Evolutionary conservation across 225 moss, liverwort and hornwort genomes (phyloP).

Genomic region (Marchantia paleacea): DNA sequence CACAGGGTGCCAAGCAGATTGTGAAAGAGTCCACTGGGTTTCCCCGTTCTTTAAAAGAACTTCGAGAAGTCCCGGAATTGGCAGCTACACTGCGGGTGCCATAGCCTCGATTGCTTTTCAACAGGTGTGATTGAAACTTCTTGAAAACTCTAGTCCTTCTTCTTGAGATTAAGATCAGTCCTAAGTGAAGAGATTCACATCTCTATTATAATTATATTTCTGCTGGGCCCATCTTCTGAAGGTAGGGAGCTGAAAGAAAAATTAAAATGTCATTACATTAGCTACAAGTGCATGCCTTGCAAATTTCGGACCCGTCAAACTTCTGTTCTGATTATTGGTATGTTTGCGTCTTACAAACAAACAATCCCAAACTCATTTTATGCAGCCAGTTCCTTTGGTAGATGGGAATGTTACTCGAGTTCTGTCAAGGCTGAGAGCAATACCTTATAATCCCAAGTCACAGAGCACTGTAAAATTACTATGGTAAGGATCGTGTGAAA

Average conservation of each 20-base stretch:
- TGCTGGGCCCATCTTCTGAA: neutral
- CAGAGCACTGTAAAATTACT: conserved; percentile 67
- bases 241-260: neutral
- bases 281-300: too few species aligned
- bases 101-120: conserved; percentile 93
- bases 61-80: conserved; percentile 85
- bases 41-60: conserved; percentile 60
- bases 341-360: neutral
- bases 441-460: conserved; percentile 70
- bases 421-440: conserved; percentile 77
- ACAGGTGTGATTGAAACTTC: conserved; percentile 31
- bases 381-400: conserved; percentile 91
- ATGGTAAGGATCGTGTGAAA: conserved; percentile 48
- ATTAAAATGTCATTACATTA: neutral
- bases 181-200: too few species aligned
- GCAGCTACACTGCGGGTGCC: conserved; percentile 90
- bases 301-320: neutral
- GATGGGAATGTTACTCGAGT: conserved; percentile 97
- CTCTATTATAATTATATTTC: neutral
- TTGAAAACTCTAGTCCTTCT: neutral
- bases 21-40: conserved; percentile 59
- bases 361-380: neutral
- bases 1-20: conserved; percentile 82
- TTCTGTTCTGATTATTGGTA: neutral
- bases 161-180: too few species aligned